Evolutionary conservation across 345 rosid genomes (phyloP).

Genomic region (Boechera retrofracta): DNA sequence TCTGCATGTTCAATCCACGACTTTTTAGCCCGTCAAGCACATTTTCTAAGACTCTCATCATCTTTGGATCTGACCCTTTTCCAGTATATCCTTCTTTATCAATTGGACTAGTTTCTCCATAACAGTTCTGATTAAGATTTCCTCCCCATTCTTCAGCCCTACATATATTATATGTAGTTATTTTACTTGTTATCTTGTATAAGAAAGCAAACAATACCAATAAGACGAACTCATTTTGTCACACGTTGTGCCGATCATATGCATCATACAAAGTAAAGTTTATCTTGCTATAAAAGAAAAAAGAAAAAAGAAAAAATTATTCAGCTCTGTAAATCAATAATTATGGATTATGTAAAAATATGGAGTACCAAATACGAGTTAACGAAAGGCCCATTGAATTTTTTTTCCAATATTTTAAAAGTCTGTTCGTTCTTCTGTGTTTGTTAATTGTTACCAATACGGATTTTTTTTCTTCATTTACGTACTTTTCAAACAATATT

Average conservation of each 20-base stretch:
- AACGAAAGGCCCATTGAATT: no score
- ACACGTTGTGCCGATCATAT: background rate
- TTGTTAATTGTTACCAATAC: no score
- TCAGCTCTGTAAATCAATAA: background rate
- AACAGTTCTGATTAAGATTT: constrained; percentile 55
- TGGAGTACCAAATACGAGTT: no score
- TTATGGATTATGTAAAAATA: background rate
- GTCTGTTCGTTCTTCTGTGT: no score
- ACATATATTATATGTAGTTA: background rate
- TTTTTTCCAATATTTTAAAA: no score
- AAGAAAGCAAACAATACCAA: background rate
- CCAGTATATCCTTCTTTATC: constrained; percentile 61
- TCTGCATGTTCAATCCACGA: constrained; percentile 58
- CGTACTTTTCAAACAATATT: no score
- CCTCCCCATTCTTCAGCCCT: constrained; percentile 89
- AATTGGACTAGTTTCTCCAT: constrained; percentile 60
- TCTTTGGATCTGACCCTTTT: constrained; percentile 52
- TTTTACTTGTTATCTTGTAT: constrained; percentile 3
- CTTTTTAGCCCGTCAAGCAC: constrained; percentile 49
- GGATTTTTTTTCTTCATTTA: no score
- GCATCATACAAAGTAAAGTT: background rate
- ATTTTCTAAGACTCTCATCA: constrained; percentile 60
- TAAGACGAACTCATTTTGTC: constrained; percentile 3
- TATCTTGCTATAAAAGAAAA: background rate
- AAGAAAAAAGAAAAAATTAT: background rate